These are phyloP conservation scores for Chimonanthus praecox DNA, from an alignment of 164 flowering plant genomes.

Conservation along the genomic window DNA sequence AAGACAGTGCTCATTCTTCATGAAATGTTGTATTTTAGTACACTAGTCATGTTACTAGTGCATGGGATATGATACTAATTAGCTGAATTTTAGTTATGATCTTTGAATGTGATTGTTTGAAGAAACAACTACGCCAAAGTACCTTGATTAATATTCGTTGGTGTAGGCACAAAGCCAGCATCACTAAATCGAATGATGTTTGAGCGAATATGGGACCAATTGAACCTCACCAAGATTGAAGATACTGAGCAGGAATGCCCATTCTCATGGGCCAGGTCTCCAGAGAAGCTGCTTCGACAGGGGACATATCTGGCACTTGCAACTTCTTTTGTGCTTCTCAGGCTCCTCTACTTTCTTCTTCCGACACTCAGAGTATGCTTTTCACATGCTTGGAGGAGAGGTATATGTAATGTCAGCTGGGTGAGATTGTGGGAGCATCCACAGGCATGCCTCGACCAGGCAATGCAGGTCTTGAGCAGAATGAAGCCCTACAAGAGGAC, in stretches of 20 bases:
- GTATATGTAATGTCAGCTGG: conserved; percentile 31
- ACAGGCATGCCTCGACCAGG: conserved; percentile 37
- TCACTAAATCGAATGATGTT: conserved; percentile 28
- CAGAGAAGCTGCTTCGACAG: conserved; percentile 69
- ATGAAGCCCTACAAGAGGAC: conserved; percentile 65
- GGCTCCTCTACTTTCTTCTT: conserved; percentile 47
- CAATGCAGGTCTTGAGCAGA: conserved; percentile 39
- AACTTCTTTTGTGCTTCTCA: conserved; percentile 59
- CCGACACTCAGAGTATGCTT: conserved; percentile 39
- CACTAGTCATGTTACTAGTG: too few relatives aligned
- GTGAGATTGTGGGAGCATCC: conserved; percentile 55
- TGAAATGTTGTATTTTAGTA: too few relatives aligned
- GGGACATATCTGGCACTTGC: conserved; percentile 86
- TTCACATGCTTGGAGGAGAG: conserved; percentile 19
- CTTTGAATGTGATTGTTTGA: neutral
- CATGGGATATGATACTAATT: too few relatives aligned
- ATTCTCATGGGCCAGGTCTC: conserved; percentile 88
- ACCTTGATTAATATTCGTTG: neutral
- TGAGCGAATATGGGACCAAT: conserved; percentile 28
- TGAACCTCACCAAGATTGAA: conserved; percentile 35
- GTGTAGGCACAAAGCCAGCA: conserved; percentile 44
- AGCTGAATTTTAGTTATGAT: too few relatives aligned
- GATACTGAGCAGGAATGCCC: conserved; percentile 60
- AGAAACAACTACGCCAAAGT: neutral
- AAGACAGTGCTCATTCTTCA: too few relatives aligned